phyloP scores from a whole-genome alignment of 495 filamentous ascomycete genomes.

The Schizothecium vesticola region DNA sequence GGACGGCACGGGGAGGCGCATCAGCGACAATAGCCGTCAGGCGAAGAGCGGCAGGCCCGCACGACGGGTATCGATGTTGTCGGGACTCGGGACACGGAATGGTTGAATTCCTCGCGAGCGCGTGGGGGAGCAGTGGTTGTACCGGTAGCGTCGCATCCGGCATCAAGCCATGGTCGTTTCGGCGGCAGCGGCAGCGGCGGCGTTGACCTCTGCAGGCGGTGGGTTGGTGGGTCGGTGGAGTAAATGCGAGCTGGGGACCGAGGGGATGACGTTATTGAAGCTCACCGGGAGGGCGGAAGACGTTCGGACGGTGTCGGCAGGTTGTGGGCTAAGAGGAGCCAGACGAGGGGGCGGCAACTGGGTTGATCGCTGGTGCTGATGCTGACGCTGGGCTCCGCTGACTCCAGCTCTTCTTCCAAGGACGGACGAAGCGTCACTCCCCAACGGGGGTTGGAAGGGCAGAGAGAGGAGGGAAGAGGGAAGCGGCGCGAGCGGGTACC shows the following conservation, averaged over 20 bases:
- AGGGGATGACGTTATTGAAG: neutral
- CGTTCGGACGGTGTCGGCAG: neutral
- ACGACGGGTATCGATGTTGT: neutral
- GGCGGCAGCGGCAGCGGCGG: neutral
- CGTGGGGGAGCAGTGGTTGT: neutral
- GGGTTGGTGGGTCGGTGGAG: neutral
- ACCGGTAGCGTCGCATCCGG: neutral
- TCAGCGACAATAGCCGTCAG: neutral
- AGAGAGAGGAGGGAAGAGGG: neutral
- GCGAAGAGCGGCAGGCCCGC: neutral
- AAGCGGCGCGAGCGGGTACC: neutral
- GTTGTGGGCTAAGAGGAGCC: neutral
- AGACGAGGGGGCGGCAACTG: neutral
- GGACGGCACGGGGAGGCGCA: neutral
- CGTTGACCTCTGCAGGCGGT: neutral
- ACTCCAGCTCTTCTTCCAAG: neutral
- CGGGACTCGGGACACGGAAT: neutral
- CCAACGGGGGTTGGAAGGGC: neutral
- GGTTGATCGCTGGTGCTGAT: neutral
- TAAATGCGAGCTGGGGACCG: neutral
- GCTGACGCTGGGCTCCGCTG: neutral
- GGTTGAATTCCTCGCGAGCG: neutral
- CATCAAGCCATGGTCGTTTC: neutral
- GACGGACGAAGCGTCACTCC: neutral
- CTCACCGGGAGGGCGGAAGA: neutral